phyloP scores from a whole-genome alignment of 441 rosid genomes.

The Metrosideros polymorpha region DNA sequence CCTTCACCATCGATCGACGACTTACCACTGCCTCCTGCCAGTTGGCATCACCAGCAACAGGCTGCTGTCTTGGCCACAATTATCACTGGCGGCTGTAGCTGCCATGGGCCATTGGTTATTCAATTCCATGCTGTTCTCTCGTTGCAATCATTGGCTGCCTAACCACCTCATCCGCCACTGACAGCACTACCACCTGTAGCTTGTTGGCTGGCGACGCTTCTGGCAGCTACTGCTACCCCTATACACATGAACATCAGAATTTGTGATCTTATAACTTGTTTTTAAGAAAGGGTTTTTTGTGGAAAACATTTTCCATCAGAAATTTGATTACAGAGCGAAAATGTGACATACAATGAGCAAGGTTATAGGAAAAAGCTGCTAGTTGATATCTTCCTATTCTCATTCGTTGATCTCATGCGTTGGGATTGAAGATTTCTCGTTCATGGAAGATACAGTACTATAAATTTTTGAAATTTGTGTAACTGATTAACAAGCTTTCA shows the following conservation, averaged over 20 bases:
- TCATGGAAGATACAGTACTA: background rate
- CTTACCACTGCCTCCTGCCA: background rate
- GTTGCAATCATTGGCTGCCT: background rate
- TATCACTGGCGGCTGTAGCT: background rate
- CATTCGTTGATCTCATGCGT: background rate
- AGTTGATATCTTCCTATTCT: background rate
- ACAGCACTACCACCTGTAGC: background rate
- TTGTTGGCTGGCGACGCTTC: background rate
- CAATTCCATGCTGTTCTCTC: background rate
- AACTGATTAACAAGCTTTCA: background rate
- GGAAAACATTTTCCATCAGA: background rate
- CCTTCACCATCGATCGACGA: background rate
- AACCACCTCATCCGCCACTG: background rate
- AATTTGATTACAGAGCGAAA: background rate
- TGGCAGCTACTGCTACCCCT: background rate
- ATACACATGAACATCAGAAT: background rate
- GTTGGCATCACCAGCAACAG: background rate
- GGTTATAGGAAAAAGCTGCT: background rate
- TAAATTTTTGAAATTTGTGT: background rate
- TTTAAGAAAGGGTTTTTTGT: background rate
- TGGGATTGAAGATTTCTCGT: background rate
- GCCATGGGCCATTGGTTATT: background rate
- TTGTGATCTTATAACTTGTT: background rate
- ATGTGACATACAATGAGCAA: background rate
- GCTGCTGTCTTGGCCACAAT: background rate